Evolutionary conservation across 2,329 filamentous ascomycete genomes (phyloP).

Genomic region (Canariomyces notabilis): DNA sequence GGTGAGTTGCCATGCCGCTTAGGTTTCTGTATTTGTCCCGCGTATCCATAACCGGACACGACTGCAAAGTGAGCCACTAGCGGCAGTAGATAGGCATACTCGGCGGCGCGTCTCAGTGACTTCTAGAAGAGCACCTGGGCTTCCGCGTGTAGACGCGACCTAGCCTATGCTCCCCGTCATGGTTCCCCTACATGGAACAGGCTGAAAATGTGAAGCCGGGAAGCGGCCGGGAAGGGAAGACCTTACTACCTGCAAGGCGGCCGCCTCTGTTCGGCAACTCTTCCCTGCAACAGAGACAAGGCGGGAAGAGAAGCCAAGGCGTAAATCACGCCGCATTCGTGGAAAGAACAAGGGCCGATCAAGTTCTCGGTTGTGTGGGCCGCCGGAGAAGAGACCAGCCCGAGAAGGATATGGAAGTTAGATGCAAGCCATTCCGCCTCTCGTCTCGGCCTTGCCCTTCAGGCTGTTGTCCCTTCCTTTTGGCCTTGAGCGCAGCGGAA

Average conservation of each 20-base stretch:
- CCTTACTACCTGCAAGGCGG: constrained; percentile 1
- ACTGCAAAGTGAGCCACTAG: constrained; percentile 13
- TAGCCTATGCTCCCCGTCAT: background rate
- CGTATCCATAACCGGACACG: constrained; percentile 1
- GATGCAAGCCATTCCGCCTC: constrained; percentile 3
- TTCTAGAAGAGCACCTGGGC: constrained; percentile 4
- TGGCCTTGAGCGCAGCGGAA: constrained; percentile 10
- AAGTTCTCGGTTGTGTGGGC: constrained; percentile 9
- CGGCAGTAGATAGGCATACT: background rate
- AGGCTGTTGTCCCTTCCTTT: constrained; percentile 9
- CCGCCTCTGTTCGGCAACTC: constrained; percentile 6
- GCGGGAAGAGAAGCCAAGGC: constrained; percentile 2
- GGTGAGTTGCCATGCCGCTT: constrained; percentile 19
- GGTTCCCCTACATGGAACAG: background rate
- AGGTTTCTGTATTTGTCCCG: constrained; percentile 5
- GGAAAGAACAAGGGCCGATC: constrained; percentile 11
- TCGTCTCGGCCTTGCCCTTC: constrained; percentile 5
- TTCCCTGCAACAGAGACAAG: constrained; percentile 5
- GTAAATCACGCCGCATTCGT: constrained; percentile 13
- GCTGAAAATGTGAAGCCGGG: background rate
- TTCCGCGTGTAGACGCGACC: constrained; percentile 3
- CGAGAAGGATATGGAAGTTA: constrained; percentile 1
- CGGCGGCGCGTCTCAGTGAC: constrained; percentile 4
- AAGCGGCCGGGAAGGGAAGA: background rate
- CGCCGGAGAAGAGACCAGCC: constrained; percentile 7